These are phyloP conservation scores for Pleodorina starrii DNA, from an alignment of 139 green algal species.

Conservation along the genomic window DNA sequence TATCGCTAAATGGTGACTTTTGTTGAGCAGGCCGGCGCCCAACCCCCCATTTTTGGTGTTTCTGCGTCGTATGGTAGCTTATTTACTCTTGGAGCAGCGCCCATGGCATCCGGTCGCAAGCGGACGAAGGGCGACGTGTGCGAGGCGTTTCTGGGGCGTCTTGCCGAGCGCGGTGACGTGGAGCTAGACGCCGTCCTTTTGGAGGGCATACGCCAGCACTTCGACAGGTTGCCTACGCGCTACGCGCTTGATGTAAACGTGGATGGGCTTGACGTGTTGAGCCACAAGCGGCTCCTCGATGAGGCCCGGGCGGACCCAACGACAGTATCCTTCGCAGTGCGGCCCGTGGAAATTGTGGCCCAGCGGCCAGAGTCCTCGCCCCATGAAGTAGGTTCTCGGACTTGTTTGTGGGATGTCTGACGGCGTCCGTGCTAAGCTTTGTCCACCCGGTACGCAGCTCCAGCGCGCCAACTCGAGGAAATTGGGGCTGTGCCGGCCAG, in stretches of 20 bases:
- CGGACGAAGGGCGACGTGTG: constrained; percentile 73
- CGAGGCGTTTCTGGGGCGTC: constrained; percentile 76
- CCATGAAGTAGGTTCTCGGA: not conserved
- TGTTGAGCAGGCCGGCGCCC: not conserved
- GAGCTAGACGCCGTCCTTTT: constrained; percentile 76
- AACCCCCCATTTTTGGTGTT: constrained; percentile 19
- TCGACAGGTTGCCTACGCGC: constrained; percentile 85
- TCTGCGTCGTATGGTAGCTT: constrained; percentile 43
- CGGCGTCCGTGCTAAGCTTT: not conserved
- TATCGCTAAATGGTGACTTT: not conserved
- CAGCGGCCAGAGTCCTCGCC: constrained; percentile 7
- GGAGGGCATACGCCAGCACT: constrained; percentile 85
- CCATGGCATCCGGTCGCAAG: constrained; percentile 48
- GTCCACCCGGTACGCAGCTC: constrained; percentile 13
- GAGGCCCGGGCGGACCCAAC: constrained; percentile 83
- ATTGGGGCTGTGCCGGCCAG: constrained; percentile 75
- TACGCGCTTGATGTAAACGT: constrained; percentile 95
- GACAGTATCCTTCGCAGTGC: constrained; percentile 90
- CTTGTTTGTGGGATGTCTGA: not conserved
- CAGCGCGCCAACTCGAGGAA: constrained; percentile 34
- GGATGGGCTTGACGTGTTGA: constrained; percentile 90
- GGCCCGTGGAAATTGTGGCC: constrained; percentile 84
- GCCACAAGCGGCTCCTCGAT: constrained; percentile 94
- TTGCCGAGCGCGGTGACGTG: constrained; percentile 74
- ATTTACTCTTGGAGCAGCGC: constrained; percentile 25